Conservation (phyloP, 352 stramenopile species). For the Phytophthora agathidicida region DNA sequence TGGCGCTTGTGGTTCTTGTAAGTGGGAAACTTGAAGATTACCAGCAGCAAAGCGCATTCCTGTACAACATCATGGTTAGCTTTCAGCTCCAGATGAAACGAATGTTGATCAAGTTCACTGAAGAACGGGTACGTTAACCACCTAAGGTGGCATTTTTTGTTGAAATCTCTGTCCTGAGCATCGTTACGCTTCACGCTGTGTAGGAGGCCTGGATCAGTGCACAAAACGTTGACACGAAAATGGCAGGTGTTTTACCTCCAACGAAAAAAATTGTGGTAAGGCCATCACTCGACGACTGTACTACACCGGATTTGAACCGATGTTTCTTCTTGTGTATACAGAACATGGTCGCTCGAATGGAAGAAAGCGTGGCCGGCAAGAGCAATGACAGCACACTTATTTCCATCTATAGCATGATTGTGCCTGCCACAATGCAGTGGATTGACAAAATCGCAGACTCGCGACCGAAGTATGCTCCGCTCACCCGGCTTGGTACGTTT, state of each 20-base stretch:
- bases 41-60: conserved; percentile 60
- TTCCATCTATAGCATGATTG: conserved; percentile 70
- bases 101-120: conserved; percentile 78
- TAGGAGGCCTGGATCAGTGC: conserved; percentile 73
- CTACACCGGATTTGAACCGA: no score
- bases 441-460: conserved; percentile 69
- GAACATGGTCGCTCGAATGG: conserved; percentile 63
- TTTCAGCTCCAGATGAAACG: conserved; percentile 86
- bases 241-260: conserved; percentile 70
- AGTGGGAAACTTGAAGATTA: conserved; percentile 49
- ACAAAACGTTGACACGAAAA: conserved; percentile 71
- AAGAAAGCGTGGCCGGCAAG: conserved; percentile 67
- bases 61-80: conserved; percentile 73
- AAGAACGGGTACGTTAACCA: conserved; percentile 52
- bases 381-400: conserved; percentile 59
- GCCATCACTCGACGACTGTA: no score
- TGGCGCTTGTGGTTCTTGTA: conserved; percentile 63
- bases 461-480: conserved; percentile 69
- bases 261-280: conserved; percentile 69
- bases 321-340: conserved; percentile 12
- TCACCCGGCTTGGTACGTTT: conserved; percentile 60
- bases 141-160: background rate
- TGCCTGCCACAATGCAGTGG: conserved; percentile 70
- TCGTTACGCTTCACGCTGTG: no score
- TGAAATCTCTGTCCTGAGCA: no score